phyloP scores from a whole-genome alignment of 179 eudicot genomes.

The Carnegiea gigantea region DNA sequence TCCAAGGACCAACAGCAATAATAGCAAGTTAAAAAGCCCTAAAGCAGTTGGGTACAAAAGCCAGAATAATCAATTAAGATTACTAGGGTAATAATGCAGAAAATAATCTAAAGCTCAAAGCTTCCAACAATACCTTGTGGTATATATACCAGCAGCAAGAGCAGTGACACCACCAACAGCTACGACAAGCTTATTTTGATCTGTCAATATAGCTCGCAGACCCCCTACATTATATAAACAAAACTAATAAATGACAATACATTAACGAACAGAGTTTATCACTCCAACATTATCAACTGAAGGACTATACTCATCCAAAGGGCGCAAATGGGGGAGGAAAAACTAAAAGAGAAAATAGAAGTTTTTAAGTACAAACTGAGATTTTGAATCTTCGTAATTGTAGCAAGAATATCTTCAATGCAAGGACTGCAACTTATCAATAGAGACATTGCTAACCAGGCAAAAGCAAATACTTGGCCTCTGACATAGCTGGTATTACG shows the following conservation, averaged over 20 bases:
- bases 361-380: background rate
- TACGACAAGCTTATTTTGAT: conserved; percentile 84
- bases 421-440: background rate
- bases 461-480: conserved; percentile 1
- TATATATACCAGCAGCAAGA: conserved; percentile 91
- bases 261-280: background rate
- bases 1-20: conserved; percentile 3
- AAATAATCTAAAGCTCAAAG: background rate
- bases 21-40: background rate
- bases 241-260: background rate
- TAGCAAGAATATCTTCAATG: background rate
- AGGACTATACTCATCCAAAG: background rate
- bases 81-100: background rate
- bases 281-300: background rate
- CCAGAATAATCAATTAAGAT: too few species aligned
- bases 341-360: background rate
- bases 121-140: conserved; percentile 64
- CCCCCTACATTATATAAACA: conserved; percentile 53
- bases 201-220: conserved; percentile 72
- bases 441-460: background rate
- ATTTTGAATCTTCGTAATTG: background rate
- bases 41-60: background rate
- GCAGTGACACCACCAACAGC: conserved; percentile 95
- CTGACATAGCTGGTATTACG: background rate
- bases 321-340: background rate